Evolutionary conservation across 306 rosid genomes (phyloP).

Genomic region (Lathyrus tuberosus): DNA sequence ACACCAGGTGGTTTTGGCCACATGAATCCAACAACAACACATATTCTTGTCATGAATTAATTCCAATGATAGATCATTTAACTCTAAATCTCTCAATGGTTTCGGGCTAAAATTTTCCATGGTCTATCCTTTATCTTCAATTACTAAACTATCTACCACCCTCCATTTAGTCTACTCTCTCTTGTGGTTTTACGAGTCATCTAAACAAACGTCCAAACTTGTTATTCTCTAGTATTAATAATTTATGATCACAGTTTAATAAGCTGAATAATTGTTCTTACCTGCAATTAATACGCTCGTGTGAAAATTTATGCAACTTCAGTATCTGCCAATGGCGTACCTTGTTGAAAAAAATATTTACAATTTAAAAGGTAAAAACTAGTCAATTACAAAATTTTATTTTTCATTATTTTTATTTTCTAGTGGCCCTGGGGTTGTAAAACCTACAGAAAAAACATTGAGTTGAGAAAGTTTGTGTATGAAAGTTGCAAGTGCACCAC

Average conservation of each 20-base stretch:
- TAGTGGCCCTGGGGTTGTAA: background rate
- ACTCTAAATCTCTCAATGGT: conserved; percentile 1
- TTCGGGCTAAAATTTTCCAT: background rate
- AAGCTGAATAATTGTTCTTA: conserved; percentile 15
- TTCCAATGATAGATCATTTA: conserved; percentile 6
- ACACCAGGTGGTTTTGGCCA: too few relatives aligned
- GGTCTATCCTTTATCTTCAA: background rate
- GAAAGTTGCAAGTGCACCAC: conserved; percentile 32
- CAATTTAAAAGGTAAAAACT: conserved; percentile 23
- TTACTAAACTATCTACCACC: background rate
- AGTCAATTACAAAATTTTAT: conserved; percentile 15
- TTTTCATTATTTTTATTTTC: background rate
- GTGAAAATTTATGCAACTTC: conserved; percentile 10
- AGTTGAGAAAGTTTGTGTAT: conserved; percentile 24
- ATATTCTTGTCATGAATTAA: conserved; percentile 5
- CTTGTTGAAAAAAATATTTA: conserved; percentile 38
- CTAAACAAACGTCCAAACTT: conserved; percentile 6
- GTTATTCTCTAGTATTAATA: conserved; percentile 2
- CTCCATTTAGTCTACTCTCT: conserved; percentile 2
- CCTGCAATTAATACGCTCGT: conserved; percentile 5
- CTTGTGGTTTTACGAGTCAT: background rate
- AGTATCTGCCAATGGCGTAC: conserved; percentile 12
- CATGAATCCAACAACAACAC: too few relatives aligned
- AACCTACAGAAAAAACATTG: background rate
- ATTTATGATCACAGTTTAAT: too few relatives aligned